A percentile compares a stretch with the other conserved stretches of the same genome.
phyloP scores from a whole-genome alignment of 1,284 basidiomycete species.

The Ustilago xerochloae region DNA sequence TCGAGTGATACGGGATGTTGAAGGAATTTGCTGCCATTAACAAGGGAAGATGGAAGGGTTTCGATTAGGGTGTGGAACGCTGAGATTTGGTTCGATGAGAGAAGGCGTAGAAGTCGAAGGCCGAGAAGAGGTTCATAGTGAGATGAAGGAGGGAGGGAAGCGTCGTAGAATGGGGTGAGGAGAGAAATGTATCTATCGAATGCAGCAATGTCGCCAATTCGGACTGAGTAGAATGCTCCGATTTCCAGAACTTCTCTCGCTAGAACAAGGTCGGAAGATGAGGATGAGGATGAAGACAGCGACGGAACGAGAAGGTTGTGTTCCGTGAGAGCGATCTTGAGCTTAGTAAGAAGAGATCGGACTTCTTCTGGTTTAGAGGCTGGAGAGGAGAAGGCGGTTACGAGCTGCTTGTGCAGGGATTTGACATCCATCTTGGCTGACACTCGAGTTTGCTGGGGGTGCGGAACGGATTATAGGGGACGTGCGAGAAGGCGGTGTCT shows the following conservation, averaged over 20 bases:
- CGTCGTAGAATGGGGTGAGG: slow-evolving; percentile 85
- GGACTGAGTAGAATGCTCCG: slow-evolving; percentile 91
- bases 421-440: slow-evolving; percentile 15
- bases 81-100: slow-evolving; percentile 95
- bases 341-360: slow-evolving; percentile 50
- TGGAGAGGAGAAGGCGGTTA: slow-evolving; percentile 24
- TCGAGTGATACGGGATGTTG: slow-evolving; percentile 73
- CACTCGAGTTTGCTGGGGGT: not conserved
- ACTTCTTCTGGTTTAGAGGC: slow-evolving; percentile 29
- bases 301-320: slow-evolving; percentile 77
- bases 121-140: slow-evolving; percentile 90
- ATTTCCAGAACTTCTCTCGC: slow-evolving; percentile 93
- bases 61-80: slow-evolving; percentile 99
- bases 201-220: slow-evolving; percentile 84
- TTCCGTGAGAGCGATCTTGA: slow-evolving; percentile 81
- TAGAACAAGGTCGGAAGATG: slow-evolving; percentile 29
- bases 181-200: slow-evolving; percentile 96
- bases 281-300: slow-evolving; percentile 62
- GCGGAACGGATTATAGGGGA: not conserved
- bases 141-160: slow-evolving; percentile 81
- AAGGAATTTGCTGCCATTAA: slow-evolving; percentile 54
- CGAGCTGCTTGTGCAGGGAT: slow-evolving; percentile 32
- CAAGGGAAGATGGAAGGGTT: slow-evolving; percentile 73
- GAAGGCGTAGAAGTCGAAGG: slow-evolving; percentile 89
- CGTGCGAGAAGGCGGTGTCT: not conserved